A percentile compares a stretch with the other conserved stretches of the same genome.
Evolutionary conservation across 768 basidiomycete species (phyloP).

Genomic region (Trametes meyenii): DNA sequence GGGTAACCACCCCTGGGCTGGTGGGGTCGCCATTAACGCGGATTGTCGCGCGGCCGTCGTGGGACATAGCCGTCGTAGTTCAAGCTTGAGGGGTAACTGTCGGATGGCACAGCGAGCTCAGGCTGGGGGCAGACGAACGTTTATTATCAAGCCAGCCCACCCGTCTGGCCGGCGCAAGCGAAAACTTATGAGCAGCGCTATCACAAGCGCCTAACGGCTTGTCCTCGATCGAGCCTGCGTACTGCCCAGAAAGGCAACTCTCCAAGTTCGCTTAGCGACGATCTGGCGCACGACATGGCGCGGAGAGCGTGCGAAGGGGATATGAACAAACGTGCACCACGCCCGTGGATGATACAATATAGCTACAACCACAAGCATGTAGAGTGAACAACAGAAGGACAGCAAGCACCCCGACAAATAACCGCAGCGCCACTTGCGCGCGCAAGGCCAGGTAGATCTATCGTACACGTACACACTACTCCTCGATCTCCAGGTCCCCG

Average conservation of each 20-base stretch:
- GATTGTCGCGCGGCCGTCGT: background rate
- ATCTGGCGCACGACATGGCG: background rate
- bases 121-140: conserved; percentile 1
- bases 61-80: background rate
- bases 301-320: background rate
- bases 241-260: conserved; percentile 6
- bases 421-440: background rate
- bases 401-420: conserved; percentile 10
- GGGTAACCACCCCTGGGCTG: background rate
- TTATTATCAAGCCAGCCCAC: conserved; percentile 14
- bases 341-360: conserved; percentile 17
- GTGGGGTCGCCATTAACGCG: background rate
- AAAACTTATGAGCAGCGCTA: background rate
- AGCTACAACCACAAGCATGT: conserved; percentile 17
- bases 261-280: conserved; percentile 9
- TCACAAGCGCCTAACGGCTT: background rate
- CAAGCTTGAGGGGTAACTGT: background rate
- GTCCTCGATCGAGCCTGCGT: conserved; percentile 2
- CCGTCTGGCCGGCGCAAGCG: conserved; percentile 5
- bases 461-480: conserved; percentile 36
- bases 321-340: conserved; percentile 19
- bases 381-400: conserved; percentile 14
- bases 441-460: background rate
- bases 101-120: background rate
- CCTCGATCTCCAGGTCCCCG: conserved; percentile 80